Conservation (phyloP, 495 filamentous ascomycete species). For the Neohortaea acidophila region DNA sequence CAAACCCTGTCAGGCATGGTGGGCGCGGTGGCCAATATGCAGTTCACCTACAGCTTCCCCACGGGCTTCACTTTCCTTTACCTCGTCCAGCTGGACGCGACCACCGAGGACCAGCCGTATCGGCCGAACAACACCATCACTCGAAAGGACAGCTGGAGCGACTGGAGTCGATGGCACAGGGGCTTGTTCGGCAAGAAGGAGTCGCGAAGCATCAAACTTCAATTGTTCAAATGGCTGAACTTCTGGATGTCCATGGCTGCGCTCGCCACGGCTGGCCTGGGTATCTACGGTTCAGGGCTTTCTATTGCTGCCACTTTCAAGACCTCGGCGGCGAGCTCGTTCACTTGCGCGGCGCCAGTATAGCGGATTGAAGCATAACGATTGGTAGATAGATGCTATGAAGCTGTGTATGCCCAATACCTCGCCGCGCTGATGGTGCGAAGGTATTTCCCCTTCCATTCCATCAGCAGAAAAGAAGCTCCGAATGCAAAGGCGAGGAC, state of each 20-base stretch:
- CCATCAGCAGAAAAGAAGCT: constrained; percentile 39
- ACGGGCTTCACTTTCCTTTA: constrained; percentile 18
- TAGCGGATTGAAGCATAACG: too few relatives aligned
- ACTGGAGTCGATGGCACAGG: constrained; percentile 10
- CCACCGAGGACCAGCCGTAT: constrained; percentile 7
- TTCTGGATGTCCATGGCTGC: too few relatives aligned
- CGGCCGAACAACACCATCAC: background rate
- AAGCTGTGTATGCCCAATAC: too few relatives aligned
- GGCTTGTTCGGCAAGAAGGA: constrained; percentile 14
- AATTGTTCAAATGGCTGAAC: too few relatives aligned
- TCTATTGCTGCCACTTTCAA: too few relatives aligned
- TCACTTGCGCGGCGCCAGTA: too few relatives aligned
- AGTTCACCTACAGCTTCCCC: constrained; percentile 39
- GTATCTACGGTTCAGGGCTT: too few relatives aligned
- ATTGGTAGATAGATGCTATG: too few relatives aligned
- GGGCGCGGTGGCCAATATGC: constrained; percentile 35
- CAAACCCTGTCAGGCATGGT: constrained; percentile 27
- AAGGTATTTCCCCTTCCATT: constrained; percentile 36
- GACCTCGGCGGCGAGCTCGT: too few relatives aligned
- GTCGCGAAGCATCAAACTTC: too few relatives aligned
- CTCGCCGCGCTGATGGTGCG: constrained; percentile 26
- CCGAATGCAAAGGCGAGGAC: constrained; percentile 43
- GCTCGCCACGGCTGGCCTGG: too few relatives aligned
- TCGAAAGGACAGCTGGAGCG: constrained; percentile 5
- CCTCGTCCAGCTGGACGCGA: constrained; percentile 13